phyloP scores from a whole-genome alignment of 371 early-diverging fungal genomes.

The Mortierella sp. region DNA sequence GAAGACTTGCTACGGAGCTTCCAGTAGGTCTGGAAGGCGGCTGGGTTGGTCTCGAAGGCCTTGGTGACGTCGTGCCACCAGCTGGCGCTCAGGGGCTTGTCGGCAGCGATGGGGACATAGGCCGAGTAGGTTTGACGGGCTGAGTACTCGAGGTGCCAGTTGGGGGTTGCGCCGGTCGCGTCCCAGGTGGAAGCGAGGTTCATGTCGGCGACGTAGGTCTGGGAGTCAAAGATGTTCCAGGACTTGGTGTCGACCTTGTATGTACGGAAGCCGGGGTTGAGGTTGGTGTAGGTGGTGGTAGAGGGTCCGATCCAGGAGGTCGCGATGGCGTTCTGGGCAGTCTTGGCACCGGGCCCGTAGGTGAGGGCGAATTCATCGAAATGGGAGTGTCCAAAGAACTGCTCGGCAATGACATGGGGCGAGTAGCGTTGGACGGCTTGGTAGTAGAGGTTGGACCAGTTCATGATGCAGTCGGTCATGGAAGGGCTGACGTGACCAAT shows the following conservation, averaged over 20 bases:
- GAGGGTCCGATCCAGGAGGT: constrained; percentile 69
- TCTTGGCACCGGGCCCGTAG: constrained; percentile 59
- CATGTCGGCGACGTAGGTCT: constrained; percentile 68
- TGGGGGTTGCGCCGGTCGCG: constrained; percentile 47
- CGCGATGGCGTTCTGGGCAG: constrained; percentile 61
- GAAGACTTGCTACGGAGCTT: constrained; percentile 62
- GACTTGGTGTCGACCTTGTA: constrained; percentile 68
- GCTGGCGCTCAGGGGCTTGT: constrained; percentile 61
- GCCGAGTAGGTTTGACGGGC: constrained; percentile 63
- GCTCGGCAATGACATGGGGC: constrained; percentile 70
- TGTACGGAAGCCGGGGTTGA: constrained; percentile 71
- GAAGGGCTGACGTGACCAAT: constrained; percentile 73
- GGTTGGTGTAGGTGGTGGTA: constrained; percentile 63
- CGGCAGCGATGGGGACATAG: constrained; percentile 37
- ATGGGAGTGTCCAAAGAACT: constrained; percentile 76
- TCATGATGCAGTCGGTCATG: constrained; percentile 67
- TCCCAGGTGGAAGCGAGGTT: constrained; percentile 61
- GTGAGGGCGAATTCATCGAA: constrained; percentile 69
- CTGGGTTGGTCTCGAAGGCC: constrained; percentile 61
- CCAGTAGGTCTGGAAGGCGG: constrained; percentile 64
- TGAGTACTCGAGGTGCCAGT: constrained; percentile 75
- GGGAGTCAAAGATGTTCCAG: constrained; percentile 69
- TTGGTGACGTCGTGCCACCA: constrained; percentile 75
- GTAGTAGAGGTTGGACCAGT: constrained; percentile 70
- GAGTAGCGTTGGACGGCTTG: constrained; percentile 72